Evolutionary conservation across 495 filamentous ascomycete species (phyloP), one percentile per base, ranked within the genome.

Genomic region (Penicillium angulare): DNA sequence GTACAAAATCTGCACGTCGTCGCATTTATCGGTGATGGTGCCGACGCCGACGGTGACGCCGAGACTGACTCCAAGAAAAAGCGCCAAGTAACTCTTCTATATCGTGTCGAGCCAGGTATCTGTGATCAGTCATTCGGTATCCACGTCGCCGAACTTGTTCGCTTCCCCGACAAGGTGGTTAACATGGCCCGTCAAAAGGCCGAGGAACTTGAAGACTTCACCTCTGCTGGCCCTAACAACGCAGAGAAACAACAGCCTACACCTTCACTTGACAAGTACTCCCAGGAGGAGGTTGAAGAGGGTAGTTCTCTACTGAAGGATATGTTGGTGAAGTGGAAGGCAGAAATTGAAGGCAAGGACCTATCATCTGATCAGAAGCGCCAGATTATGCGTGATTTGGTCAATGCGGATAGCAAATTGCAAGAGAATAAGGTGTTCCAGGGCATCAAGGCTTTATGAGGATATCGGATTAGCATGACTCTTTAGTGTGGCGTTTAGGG

Each of bases 171-270:
- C 45, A 99, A 97, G 70, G 93, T 99, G 5, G 88, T 99, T 46
- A 90, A 90, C 59, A 99, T 97, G 93, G 93, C 93, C 21, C 96
- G 95, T 72, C 83, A 93, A 52, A 97, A 97, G 72, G 93, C 93
- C 1, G 93, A 96, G 66, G 93, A 99, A 76, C 77, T 99, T 15
- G 93, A 99, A 68, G 93, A 98, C 66, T 98, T 98, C 59, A 87
- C 88, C 0, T 84, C 84, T 44, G 68, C 74, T 0, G 56, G 66
- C 20, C 50, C 52, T 4, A 62, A 67, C 50, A 85, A 86, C 89
- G 60, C 80, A 84, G 60, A 86, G 83, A 31, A 55, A 20, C 75
- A 80, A 9, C 65, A 68, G 2, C 56, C 73, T 17, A 71, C 59
- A 12, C 54, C 64, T 17, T 58, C 64, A 3, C 54, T 75, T 29